Evolutionary conservation across 495 filamentous ascomycete genomes (phyloP).

Genomic region (Lophium mytilinum): DNA sequence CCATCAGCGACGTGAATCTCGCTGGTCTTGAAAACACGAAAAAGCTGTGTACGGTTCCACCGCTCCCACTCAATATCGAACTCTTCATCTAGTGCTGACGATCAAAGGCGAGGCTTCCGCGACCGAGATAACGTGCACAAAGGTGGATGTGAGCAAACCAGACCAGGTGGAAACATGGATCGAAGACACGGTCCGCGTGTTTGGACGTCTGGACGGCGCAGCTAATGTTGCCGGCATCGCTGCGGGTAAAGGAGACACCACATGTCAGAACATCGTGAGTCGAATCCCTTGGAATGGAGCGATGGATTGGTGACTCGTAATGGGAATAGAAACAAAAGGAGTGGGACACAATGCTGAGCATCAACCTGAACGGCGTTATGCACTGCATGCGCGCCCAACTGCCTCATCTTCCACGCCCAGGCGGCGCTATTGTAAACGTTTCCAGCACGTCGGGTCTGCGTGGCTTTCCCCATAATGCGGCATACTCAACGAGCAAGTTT

Average conservation of each 20-base stretch:
- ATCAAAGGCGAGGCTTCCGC: too few species aligned
- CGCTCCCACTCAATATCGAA: neutral
- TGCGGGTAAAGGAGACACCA: neutral
- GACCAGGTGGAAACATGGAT: neutral
- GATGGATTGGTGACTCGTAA: too few species aligned
- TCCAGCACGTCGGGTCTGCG: conserved; percentile 44
- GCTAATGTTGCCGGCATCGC: neutral
- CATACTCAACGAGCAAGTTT: conserved; percentile 49
- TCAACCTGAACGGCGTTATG: conserved; percentile 30
- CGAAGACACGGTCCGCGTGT: neutral
- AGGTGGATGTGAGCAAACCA: neutral
- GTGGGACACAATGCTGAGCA: conserved; percentile 24
- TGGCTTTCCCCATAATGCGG: conserved; percentile 40
- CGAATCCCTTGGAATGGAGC: too few species aligned
- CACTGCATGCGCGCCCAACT: conserved; percentile 21
- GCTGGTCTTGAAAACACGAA: neutral
- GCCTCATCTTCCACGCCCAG: neutral
- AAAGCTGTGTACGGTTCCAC: neutral
- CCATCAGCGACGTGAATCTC: neutral
- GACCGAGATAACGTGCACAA: neutral
- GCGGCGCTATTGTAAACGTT: conserved; percentile 46
- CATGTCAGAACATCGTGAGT: neutral
- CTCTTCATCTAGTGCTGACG: neutral
- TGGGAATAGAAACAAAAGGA: conserved; percentile 1
- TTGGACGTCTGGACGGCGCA: neutral